A percentile compares a stretch with the other conserved stretches of the same genome.
These are phyloP conservation scores for Podila epicladia DNA, from an alignment of 192 early-diverging fungal genomes.

Conservation along the genomic window DNA sequence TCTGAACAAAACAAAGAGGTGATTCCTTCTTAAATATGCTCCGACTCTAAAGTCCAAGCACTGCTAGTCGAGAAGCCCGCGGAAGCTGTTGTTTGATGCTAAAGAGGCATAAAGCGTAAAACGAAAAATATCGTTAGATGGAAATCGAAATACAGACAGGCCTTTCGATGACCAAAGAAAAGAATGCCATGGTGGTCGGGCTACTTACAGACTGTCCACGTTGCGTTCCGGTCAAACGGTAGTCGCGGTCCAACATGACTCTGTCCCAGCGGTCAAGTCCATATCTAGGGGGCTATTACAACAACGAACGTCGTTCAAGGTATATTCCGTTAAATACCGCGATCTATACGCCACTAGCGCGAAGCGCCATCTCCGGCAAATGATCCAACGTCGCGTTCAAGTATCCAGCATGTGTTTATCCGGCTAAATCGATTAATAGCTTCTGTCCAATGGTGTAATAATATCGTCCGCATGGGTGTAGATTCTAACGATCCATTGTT, in stretches of 20 bases:
- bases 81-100: conserved; percentile 60
- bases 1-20: not conserved
- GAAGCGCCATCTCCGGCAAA: too few relatives aligned
- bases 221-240: conserved; percentile 73
- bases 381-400: too few relatives aligned
- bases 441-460: too few relatives aligned
- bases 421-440: too few relatives aligned
- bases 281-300: conserved; percentile 65
- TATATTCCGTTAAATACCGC: too few relatives aligned
- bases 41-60: conserved; percentile 73
- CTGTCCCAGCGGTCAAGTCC: conserved; percentile 78
- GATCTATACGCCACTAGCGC: too few relatives aligned
- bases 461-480: too few relatives aligned
- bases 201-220: conserved; percentile 70
- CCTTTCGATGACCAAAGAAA: too few relatives aligned
- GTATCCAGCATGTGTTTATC: too few relatives aligned
- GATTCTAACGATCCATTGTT: too few relatives aligned
- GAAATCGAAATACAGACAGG: not conserved
- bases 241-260: conserved; percentile 84
- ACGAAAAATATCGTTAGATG: not conserved
- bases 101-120: not conserved
- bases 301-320: not conserved
- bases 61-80: conserved; percentile 75
- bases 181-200: not conserved
- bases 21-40: conserved; percentile 20